phyloP scores from a whole-genome alignment of 257 asterid species.

The Plectranthus barbatus region DNA sequence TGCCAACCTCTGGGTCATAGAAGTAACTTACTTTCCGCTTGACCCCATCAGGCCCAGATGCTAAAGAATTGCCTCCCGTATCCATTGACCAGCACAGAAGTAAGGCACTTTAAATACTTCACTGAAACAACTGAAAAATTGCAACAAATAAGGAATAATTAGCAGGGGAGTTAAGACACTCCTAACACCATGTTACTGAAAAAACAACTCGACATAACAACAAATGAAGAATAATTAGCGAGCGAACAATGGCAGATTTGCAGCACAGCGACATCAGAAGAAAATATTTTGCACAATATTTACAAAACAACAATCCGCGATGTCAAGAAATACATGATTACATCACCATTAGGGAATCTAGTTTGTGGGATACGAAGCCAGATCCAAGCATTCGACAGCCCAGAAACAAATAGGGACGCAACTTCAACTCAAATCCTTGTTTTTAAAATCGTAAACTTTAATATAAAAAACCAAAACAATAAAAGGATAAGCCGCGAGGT shows the following conservation, averaged over 20 bases:
- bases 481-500: not conserved
- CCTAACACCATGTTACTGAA: not conserved
- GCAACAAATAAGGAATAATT: not conserved
- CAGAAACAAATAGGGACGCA: not conserved
- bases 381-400: not conserved
- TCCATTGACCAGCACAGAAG: slow-evolving; percentile 23
- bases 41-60: slow-evolving; percentile 53
- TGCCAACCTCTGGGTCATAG: slow-evolving; percentile 58
- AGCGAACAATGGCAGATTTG: not conserved
- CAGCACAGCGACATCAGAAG: not conserved
- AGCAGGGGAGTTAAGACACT: not conserved
- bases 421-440: not conserved
- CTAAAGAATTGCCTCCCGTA: slow-evolving; percentile 43
- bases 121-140: not conserved
- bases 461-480: not conserved
- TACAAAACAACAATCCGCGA: not conserved
- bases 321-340: not conserved
- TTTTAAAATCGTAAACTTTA: not conserved
- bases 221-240: not conserved
- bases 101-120: not conserved
- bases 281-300: not conserved
- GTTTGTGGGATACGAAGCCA: not conserved
- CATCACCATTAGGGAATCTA: not conserved
- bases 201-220: not conserved
- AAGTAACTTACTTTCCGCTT: slow-evolving; percentile 56